phyloP scores from a whole-genome alignment of 371 early-diverging fungal genomes.

The Apophysomyces trapeziformis region DNA sequence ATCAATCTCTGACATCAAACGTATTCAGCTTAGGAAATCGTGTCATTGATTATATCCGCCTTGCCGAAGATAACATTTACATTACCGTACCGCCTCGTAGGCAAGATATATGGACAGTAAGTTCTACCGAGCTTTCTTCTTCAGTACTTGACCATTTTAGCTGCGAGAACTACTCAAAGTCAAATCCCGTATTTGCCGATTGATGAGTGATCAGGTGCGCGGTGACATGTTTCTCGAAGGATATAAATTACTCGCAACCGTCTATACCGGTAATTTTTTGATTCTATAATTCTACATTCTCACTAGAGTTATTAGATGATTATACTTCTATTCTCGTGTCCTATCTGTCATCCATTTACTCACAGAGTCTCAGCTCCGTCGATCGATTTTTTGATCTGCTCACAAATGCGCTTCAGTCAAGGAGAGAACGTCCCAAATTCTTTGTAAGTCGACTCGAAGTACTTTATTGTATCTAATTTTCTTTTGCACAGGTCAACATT shows the following conservation, averaged over 20 bases:
- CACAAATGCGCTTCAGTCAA: conserved; percentile 18
- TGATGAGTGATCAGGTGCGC: conserved; percentile 25
- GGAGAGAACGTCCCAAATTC: conserved; percentile 19
- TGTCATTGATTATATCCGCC: background rate
- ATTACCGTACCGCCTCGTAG: background rate
- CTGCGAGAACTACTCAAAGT: conserved; percentile 28
- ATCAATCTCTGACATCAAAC: conserved; percentile 10
- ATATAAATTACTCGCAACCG: conserved; percentile 17
- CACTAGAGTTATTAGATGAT: conserved; percentile 16
- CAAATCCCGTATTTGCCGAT: conserved; percentile 25
- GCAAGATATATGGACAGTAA: background rate
- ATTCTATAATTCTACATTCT: background rate
- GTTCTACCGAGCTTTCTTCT: background rate
- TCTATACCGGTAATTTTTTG: conserved; percentile 19
- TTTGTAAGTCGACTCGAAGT: conserved; percentile 22
- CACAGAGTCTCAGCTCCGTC: conserved; percentile 20
- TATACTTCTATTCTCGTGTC: conserved; percentile 25
- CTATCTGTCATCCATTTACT: conserved; percentile 29
- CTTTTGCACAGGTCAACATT: conserved; percentile 31
- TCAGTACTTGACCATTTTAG: conserved; percentile 2
- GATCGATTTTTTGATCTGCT: conserved; percentile 31
- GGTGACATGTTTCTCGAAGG: conserved; percentile 27
- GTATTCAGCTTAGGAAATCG: background rate
- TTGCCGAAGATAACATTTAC: background rate
- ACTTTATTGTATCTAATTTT: background rate